phyloP scores from a whole-genome alignment of 371 early-diverging fungal species.

The Mucor ambiguus region DNA sequence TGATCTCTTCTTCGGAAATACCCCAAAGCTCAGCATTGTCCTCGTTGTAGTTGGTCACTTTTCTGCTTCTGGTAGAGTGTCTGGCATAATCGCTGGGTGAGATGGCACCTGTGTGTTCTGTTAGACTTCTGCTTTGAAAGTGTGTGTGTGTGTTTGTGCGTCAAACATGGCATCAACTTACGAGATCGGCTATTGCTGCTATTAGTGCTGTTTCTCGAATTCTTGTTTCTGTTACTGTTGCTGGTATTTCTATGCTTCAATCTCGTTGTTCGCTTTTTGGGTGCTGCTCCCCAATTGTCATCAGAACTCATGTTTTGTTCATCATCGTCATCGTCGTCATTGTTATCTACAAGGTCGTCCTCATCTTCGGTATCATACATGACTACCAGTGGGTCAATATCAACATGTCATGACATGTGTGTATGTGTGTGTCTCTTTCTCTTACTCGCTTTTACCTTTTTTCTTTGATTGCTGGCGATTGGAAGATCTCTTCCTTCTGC shows the following conservation, averaged over 20 bases:
- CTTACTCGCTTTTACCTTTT: background rate
- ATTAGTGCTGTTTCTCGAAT: background rate
- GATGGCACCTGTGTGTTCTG: slow-evolving; percentile 6
- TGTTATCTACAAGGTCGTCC: background rate
- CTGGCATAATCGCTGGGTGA: slow-evolving; percentile 44
- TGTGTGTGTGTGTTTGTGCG: background rate
- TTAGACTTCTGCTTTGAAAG: background rate
- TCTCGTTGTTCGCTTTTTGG: slow-evolving; percentile 7
- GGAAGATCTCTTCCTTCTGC: background rate
- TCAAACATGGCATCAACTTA: background rate
- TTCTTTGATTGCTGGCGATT: background rate
- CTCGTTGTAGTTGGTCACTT: slow-evolving; percentile 57
- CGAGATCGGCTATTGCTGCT: background rate
- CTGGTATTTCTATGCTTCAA: background rate
- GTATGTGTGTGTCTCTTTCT: background rate
- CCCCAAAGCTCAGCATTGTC: slow-evolving; percentile 49
- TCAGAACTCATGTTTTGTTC: background rate
- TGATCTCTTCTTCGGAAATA: slow-evolving; percentile 42
- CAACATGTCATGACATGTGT: no score
- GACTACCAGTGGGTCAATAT: background rate
- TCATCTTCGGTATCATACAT: slow-evolving; percentile 7
- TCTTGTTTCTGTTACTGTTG: background rate
- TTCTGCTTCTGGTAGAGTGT: slow-evolving; percentile 51
- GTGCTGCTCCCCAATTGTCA: slow-evolving; percentile 18
- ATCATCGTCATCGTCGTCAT: background rate